Evolutionary conservation across 2,329 filamentous ascomycete genomes (phyloP).

Genomic region (Pestalotiopsis sp.): DNA sequence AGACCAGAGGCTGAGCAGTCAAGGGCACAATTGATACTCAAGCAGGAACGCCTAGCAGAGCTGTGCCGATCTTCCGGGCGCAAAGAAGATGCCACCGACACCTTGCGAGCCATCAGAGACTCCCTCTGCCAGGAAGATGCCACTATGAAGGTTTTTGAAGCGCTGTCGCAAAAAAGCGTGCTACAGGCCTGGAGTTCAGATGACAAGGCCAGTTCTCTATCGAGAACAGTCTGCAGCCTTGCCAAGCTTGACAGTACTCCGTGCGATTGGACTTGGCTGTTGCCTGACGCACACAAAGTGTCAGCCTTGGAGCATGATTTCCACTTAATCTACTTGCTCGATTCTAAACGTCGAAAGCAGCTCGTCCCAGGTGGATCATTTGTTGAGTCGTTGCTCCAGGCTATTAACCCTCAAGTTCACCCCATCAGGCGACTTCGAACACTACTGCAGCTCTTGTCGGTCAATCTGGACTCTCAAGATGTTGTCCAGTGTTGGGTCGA

Average conservation of each 20-base stretch:
- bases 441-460: conserved; percentile 50
- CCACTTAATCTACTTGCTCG: conserved; percentile 46
- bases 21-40: conserved; percentile 61
- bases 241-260: conserved; percentile 61
- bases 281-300: conserved; percentile 54
- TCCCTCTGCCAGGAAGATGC: conserved; percentile 62
- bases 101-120: conserved; percentile 63
- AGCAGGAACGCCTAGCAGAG: conserved; percentile 69
- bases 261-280: conserved; percentile 57
- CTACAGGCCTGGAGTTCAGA: conserved; percentile 54
- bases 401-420: conserved; percentile 52
- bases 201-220: conserved; percentile 54
- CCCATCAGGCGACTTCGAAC: conserved; percentile 57
- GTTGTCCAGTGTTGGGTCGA: conserved; percentile 40
- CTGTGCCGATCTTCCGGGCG: conserved; percentile 56
- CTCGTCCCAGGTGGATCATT: conserved; percentile 47
- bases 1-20: conserved; percentile 57
- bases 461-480: conserved; percentile 48
- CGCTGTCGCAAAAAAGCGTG: conserved; percentile 53
- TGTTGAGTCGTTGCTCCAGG: conserved; percentile 49
- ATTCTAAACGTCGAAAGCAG: conserved; percentile 33
- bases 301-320: conserved; percentile 65
- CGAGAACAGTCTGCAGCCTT: conserved; percentile 60
- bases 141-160: conserved; percentile 53
- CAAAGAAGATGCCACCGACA: conserved; percentile 58